Percentiles rank a stretch among this genome's conserved stretches.
phyloP scores from a whole-genome alignment of 192 early-diverging fungal species.

The Dissophora globulifera region DNA sequence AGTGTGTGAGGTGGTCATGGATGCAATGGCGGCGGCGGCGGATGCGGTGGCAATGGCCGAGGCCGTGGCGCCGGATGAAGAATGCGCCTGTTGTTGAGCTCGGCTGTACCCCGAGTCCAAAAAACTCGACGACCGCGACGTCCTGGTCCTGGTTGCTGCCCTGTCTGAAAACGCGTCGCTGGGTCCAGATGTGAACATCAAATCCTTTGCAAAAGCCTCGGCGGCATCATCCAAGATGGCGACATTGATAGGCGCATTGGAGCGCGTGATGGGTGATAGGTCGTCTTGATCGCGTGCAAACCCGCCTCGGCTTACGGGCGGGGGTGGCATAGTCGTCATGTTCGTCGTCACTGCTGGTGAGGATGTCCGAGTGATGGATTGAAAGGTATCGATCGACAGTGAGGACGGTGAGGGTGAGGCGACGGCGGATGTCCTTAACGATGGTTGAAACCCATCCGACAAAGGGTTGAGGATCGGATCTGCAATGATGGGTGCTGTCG shows the following conservation, averaged over 20 bases:
- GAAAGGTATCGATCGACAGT: constrained; percentile 46
- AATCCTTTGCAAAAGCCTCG: constrained; percentile 37
- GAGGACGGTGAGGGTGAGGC: constrained; percentile 3
- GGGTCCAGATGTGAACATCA: constrained; percentile 23
- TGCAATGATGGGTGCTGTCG: not conserved
- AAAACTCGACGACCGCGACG: constrained; percentile 26
- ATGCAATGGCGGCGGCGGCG: not conserved
- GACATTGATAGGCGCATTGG: constrained; percentile 7
- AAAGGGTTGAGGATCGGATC: constrained; percentile 38
- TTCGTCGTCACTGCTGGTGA: too few relatives aligned
- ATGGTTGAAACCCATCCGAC: not conserved
- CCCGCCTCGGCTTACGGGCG: constrained; percentile 10
- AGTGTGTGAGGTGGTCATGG: too few relatives aligned
- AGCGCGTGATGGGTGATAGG: constrained; percentile 14
- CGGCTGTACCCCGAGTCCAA: constrained; percentile 21
- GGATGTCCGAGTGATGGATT: constrained; percentile 41
- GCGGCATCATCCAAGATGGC: constrained; percentile 36
- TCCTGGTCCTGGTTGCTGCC: not conserved
- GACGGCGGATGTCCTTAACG: not conserved
- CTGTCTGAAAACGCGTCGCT: too few relatives aligned
- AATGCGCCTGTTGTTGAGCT: not conserved
- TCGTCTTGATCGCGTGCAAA: constrained; percentile 25
- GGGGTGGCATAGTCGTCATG: constrained; percentile 2
- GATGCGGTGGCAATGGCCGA: not conserved
- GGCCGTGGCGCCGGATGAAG: not conserved